Evolutionary conservation across 2,329 filamentous ascomycete species (phyloP).

Genomic region (Gyromitra esculenta): DNA sequence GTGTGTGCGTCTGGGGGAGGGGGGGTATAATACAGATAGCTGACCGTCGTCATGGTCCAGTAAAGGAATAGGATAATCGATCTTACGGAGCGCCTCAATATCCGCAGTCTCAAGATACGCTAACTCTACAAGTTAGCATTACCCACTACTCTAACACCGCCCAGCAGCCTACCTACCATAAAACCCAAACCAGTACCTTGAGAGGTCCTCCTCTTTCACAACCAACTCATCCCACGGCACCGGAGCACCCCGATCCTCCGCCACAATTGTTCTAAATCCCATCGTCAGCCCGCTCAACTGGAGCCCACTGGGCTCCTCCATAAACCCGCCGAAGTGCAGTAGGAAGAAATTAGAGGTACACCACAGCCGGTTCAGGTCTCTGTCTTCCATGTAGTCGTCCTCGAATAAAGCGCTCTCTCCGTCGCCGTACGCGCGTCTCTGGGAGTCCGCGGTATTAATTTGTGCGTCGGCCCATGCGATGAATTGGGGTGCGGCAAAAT

Average conservation of each 20-base stretch:
- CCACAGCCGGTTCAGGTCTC: constrained; percentile 23
- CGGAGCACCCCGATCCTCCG: constrained; percentile 25
- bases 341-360: constrained; percentile 36
- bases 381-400: constrained; percentile 3
- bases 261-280: constrained; percentile 8
- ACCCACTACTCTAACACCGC: neutral
- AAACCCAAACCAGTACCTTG: constrained; percentile 45
- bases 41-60: constrained; percentile 39
- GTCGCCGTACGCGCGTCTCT: constrained; percentile 24
- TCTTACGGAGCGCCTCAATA: constrained; percentile 1
- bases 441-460: neutral
- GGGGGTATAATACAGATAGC: constrained; percentile 22
- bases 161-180: constrained; percentile 21
- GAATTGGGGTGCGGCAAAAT: constrained; percentile 9
- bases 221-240: constrained; percentile 7
- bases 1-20: too few relatives aligned
- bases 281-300: constrained; percentile 35
- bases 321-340: constrained; percentile 24
- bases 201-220: constrained; percentile 6
- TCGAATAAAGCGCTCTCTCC: constrained; percentile 1
- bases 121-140: neutral
- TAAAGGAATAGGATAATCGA: neutral
- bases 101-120: constrained; percentile 25
- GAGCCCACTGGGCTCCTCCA: constrained; percentile 13
- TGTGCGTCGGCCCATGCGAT: constrained; percentile 4